Evolutionary conservation across 1,139 yeast species (phyloP).

Genomic region (Candida frijolesensis): DNA sequence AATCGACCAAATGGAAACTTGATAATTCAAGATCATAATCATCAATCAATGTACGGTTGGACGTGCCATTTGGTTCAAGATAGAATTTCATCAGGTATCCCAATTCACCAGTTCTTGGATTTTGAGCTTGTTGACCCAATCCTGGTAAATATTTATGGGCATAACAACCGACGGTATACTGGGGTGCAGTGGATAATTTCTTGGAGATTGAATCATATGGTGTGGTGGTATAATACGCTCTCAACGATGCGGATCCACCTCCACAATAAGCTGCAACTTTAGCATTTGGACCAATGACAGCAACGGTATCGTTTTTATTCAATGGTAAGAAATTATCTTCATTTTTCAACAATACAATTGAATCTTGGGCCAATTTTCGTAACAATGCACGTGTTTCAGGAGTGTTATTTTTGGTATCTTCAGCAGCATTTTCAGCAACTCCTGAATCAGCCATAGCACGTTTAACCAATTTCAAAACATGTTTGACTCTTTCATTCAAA

Average conservation of each 20-base stretch:
- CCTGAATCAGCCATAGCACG: slow-evolving; percentile 31
- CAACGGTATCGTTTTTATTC: slow-evolving; percentile 21
- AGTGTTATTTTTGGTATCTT: slow-evolving; percentile 34
- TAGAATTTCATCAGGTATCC: slow-evolving; percentile 43
- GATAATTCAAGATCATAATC: slow-evolving; percentile 34
- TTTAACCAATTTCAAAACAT: slow-evolving; percentile 49
- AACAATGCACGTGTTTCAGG: slow-evolving; percentile 45
- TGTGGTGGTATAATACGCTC: slow-evolving; percentile 31
- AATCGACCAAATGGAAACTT: slow-evolving; percentile 49
- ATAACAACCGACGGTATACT: slow-evolving; percentile 24
- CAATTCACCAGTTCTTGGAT: slow-evolving; percentile 35
- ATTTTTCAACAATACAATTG: slow-evolving; percentile 56
- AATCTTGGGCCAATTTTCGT: slow-evolving; percentile 51
- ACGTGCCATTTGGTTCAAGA: slow-evolving; percentile 25
- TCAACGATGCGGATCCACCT: slow-evolving; percentile 39
- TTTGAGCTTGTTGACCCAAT: slow-evolving; percentile 24
- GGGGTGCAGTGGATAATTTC: slow-evolving; percentile 21
- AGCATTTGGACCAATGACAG: slow-evolving; percentile 40
- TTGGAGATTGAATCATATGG: slow-evolving; percentile 30
- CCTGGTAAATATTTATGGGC: slow-evolving; percentile 31
- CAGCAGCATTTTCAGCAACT: slow-evolving; percentile 38
- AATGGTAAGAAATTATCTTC: slow-evolving; percentile 47
- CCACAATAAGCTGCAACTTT: slow-evolving; percentile 32
- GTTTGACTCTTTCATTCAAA: slow-evolving; percentile 48
- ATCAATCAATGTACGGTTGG: slow-evolving; percentile 36